Percentiles rank a stretch among this genome's conserved stretches.
These are phyloP conservation scores for Paramecium tetraurelia DNA, from an alignment of 73 alveolate genomes.

Conservation along the genomic window DNA sequence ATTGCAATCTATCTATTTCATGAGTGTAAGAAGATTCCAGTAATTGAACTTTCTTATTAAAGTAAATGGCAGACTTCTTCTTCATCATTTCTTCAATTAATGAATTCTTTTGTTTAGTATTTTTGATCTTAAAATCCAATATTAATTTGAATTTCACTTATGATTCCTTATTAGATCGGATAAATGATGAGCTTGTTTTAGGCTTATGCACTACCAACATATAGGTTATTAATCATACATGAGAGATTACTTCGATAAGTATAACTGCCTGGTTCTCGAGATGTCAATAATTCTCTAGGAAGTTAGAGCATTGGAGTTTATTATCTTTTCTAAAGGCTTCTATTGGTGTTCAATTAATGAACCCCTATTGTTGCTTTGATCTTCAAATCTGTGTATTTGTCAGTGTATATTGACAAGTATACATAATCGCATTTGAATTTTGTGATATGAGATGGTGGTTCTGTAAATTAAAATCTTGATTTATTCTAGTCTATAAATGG, in stretches of 20 bases:
- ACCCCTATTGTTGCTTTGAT: not conserved
- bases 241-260: not conserved
- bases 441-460: constrained; percentile 35
- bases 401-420: constrained; percentile 3
- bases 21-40: not conserved
- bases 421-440: constrained; percentile 24
- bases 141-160: not conserved
- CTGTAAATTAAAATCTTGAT: constrained; percentile 16
- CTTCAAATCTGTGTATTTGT: constrained; percentile 20
- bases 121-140: not conserved
- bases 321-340: not conserved
- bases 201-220: not conserved
- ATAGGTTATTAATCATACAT: not conserved
- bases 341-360: not conserved
- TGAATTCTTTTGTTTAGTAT: not conserved
- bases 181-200: not conserved
- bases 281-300: not conserved
- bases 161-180: not conserved
- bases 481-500: not conserved
- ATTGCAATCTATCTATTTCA: not conserved
- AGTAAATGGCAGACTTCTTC: not conserved
- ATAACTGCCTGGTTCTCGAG: constrained; percentile 28
- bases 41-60: not conserved
- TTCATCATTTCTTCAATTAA: not conserved
- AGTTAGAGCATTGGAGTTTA: not conserved